These are phyloP conservation scores for Fusarium praegraminearum DNA, from an alignment of 2,329 filamentous ascomycete species.

Conservation along the genomic window DNA sequence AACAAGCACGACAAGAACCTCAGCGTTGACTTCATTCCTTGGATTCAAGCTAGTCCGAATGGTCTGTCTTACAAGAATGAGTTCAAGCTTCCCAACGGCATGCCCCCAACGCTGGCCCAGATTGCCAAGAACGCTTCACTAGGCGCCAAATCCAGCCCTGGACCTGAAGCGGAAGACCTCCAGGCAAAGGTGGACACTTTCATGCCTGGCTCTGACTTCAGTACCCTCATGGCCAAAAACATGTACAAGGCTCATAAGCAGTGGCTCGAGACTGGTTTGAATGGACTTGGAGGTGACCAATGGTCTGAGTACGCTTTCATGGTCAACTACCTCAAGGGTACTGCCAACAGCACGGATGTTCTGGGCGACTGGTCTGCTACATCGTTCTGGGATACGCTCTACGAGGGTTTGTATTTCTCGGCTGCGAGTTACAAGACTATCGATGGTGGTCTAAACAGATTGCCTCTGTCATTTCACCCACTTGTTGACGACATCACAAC, in stretches of 20 bases:
- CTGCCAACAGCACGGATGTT: conserved; percentile 13
- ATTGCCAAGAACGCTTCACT: conserved; percentile 1
- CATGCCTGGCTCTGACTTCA: not conserved
- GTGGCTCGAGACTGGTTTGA: conserved; percentile 14
- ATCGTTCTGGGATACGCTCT: not conserved
- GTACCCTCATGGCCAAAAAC: conserved; percentile 21
- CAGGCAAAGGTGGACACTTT: not conserved
- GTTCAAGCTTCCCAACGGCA: conserved; percentile 4
- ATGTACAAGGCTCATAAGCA: conserved; percentile 26
- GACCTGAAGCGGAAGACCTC: not conserved
- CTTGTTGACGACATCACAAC: conserved; percentile 4
- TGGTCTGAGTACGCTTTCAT: conserved; percentile 17
- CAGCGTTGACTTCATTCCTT: conserved; percentile 16
- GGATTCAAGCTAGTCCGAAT: not conserved
- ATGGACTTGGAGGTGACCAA: conserved; percentile 8
- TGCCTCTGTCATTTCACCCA: not conserved
- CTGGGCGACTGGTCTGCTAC: not conserved
- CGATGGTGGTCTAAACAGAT: not conserved
- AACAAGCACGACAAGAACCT: conserved; percentile 14
- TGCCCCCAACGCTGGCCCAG: not conserved
- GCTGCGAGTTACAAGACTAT: conserved; percentile 15
- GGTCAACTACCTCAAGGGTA: conserved; percentile 20
- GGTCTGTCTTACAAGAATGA: conserved; percentile 15
- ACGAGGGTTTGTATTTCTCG: conserved; percentile 5
- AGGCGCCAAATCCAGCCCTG: fast-evolving